A percentile compares a stretch with the other conserved stretches of the same genome.
phyloP scores from a whole-genome alignment of 2,329 filamentous ascomycete species.

The Amauroascus niger region DNA sequence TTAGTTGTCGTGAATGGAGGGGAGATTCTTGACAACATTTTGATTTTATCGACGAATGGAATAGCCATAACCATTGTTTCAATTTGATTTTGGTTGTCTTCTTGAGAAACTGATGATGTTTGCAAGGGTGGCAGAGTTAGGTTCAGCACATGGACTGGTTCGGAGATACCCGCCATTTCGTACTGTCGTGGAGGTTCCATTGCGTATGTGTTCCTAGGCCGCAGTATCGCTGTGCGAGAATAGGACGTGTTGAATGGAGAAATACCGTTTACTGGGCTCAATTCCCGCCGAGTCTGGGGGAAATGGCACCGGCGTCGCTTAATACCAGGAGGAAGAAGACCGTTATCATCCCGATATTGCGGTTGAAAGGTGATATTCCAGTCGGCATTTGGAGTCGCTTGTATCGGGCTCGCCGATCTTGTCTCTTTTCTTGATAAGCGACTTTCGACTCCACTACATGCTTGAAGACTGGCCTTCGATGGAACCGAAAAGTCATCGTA shows the following conservation, averaged over 20 bases:
- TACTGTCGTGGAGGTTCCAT: constrained; percentile 47
- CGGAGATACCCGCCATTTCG: constrained; percentile 20
- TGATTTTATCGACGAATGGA: constrained; percentile 64
- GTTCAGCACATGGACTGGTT: constrained; percentile 39
- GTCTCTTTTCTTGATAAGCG: constrained; percentile 20
- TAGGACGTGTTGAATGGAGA: constrained; percentile 34
- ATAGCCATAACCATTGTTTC: constrained; percentile 68
- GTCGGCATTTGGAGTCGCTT: constrained; percentile 21
- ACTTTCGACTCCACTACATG: constrained; percentile 21
- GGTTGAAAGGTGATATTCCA: constrained; percentile 19
- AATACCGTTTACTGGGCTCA: constrained; percentile 34
- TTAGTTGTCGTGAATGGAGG: constrained; percentile 48
- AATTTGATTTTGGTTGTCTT: constrained; percentile 39
- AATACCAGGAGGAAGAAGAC: constrained; percentile 44
- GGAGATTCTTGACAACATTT: constrained; percentile 64
- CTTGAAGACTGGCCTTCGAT: constrained; percentile 23
- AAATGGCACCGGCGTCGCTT: constrained; percentile 55
- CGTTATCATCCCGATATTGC: constrained; percentile 26
- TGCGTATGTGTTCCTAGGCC: constrained; percentile 30
- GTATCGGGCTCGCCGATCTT: constrained; percentile 22
- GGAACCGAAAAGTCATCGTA: constrained; percentile 22
- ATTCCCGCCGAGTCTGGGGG: constrained; percentile 33
- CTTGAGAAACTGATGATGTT: constrained; percentile 27
- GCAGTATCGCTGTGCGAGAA: constrained; percentile 32
- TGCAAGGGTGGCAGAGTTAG: constrained; percentile 48